Evolutionary conservation across 805 yeast genomes (phyloP), one percentile per base, ranked within the genome.

Genomic region (Lipomyces japonicus): DNA sequence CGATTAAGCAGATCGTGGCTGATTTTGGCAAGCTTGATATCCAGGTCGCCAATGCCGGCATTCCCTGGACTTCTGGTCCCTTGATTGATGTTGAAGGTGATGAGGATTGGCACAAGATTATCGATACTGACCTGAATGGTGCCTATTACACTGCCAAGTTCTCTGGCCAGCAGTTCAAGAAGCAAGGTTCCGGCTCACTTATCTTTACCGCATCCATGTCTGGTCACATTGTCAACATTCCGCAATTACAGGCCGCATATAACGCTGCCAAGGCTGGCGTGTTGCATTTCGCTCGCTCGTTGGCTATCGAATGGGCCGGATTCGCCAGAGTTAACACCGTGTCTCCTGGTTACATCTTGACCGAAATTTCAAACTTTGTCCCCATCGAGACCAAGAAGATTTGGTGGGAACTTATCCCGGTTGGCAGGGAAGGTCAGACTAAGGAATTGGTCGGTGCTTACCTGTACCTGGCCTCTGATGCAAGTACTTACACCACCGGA

Each of bases 191-290:
- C 51, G 96, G 96, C 28, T 83, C 95, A 1, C 73, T 89, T 60
- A 80, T 88, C 60, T 75, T 85, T 68, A 88, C 96, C 3, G 89
- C 95, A 3, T 86, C 95, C 35, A 88, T 88, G 86, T 84, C 93
- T 24, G 96, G 86, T 14, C 88, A 82, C 70, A 82, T 89, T 61
- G 93, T 81, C 61, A 88, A 88, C 68, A 79, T 81, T 55, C 96
- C 96, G 22, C 93, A 89, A 68, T 73, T 80, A 65, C 96, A 88
- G 71, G 84, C 95, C 12, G 80, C 84, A 35, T 87, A 87, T 73
- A 87, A 87, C 63, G 86, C 88, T 14, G 85, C 89, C 60, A 88
- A 87, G 73, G 95, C 95, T 36, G 95, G 81, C 10, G 81, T 86
- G 24, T 65, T 82, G 57, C 95, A 88, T 64, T 74, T 87, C 61